phyloP scores from a whole-genome alignment of 169 alveolate genomes.

The Plasmodium vivax region DNA sequence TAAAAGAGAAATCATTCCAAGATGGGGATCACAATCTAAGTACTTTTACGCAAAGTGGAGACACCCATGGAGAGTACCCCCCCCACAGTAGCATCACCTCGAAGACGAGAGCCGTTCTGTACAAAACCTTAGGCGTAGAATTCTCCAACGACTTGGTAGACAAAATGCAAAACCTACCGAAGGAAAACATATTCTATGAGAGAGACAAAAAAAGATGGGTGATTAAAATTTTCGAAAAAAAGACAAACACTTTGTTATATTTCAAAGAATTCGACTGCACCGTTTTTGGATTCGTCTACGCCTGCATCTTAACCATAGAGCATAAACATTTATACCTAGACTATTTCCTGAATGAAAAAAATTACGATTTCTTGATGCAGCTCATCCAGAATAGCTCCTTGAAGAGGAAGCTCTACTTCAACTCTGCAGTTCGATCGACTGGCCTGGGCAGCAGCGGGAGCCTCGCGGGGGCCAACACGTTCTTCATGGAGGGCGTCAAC shows the following conservation, averaged over 20 bases:
- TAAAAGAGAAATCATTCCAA: background rate
- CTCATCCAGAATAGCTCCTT: slow-evolving; percentile 26
- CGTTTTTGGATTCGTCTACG: slow-evolving; percentile 70
- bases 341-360: slow-evolving; percentile 53
- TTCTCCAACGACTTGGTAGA: slow-evolving; percentile 22
- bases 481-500: background rate
- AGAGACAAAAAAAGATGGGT: slow-evolving; percentile 72
- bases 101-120: slow-evolving; percentile 15
- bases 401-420: slow-evolving; percentile 4
- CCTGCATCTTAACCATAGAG: slow-evolving; percentile 65
- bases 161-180: slow-evolving; percentile 37
- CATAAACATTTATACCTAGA: slow-evolving; percentile 65
- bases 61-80: background rate
- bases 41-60: background rate
- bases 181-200: slow-evolving; percentile 62
- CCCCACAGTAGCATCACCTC: background rate
- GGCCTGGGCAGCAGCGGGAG: background rate
- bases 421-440: background rate
- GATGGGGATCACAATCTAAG: background rate
- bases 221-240: slow-evolving; percentile 36
- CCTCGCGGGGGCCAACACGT: background rate
- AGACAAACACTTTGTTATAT: slow-evolving; percentile 32
- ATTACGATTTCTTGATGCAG: slow-evolving; percentile 24
- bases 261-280: slow-evolving; percentile 68
- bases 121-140: slow-evolving; percentile 20